Evolutionary conservation across 129 eudicot genomes (phyloP), one percentile per base, ranked within the genome.

Genomic region (Arctium lappa): DNA sequence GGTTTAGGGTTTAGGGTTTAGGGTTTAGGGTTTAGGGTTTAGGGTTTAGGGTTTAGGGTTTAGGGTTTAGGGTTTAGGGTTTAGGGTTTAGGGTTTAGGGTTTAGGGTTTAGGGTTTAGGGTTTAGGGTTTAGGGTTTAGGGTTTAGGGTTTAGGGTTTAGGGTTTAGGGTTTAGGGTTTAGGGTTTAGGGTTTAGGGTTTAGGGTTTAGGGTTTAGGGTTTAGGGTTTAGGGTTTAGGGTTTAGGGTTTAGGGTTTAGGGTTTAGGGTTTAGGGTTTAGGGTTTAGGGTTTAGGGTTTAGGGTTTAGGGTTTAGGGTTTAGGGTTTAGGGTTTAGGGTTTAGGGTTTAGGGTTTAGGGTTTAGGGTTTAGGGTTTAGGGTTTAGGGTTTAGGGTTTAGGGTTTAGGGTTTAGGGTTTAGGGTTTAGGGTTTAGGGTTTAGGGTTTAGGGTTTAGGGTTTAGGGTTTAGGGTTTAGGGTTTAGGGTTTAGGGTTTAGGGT

Each of bases 281-380:
- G 74, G 74, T 29, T 70, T 70, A 70, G 74, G 74, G 74, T 70
- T 70, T 70, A 70, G 74, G 74, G 74, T 70, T 70, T 70, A 70
- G 74, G 74, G 74, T 70, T 70, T 70, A 70, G 74, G 74, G 74
- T 70, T 70, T 70, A 70, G 74, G 74, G 74, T 70, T 70, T 70
- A 70, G 74, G 74, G 74, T 70, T 27, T 70, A 27, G 39, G 74
- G 74, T 27, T 70, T 70, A 70, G 74, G 74, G 74, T 70, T 70
- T 70, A 70, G 74, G 74, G 74, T 70, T 70, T 70, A 70, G 74
- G 74, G 74, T 70, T 70, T 70, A 70, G 74, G 74, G 74, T 70
- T 70, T 70, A 29, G 74, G 39, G 74, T 70, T 70, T 27, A 31
- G 74, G 74, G 10, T 70, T 70, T 27, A 32, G 74, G 74, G 74